phyloP scores from a whole-genome alignment of 129 eudicot species.

The Flaveria trinervia region DNA sequence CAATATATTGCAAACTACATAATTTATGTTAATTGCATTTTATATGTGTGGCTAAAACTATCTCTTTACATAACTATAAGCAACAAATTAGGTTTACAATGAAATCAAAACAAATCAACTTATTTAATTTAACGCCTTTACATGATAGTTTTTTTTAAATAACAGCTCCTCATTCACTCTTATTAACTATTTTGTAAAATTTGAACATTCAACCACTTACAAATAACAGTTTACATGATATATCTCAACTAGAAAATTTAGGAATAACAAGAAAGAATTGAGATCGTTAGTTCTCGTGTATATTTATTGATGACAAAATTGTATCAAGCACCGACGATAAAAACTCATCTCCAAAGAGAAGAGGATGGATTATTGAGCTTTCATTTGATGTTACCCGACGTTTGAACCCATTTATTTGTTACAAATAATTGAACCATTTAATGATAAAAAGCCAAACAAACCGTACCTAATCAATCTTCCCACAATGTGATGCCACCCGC shows the following conservation, averaged over 20 bases:
- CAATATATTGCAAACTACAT: too few relatives aligned
- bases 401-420: neutral
- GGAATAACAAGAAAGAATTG: neutral
- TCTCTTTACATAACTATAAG: neutral
- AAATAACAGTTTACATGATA: neutral
- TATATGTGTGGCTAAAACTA: too few relatives aligned
- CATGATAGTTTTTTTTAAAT: too few relatives aligned
- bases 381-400: neutral
- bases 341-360: neutral
- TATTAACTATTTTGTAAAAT: too few relatives aligned
- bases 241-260: neutral
- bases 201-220: too few relatives aligned
- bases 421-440: constrained; percentile 15
- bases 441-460: constrained; percentile 35
- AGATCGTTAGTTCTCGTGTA: neutral
- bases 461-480: constrained; percentile 41
- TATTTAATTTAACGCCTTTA: too few relatives aligned
- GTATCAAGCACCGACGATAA: neutral
- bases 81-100: neutral
- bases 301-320: neutral
- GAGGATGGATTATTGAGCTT: neutral
- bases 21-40: too few relatives aligned
- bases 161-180: too few relatives aligned
- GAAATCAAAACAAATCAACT: too few relatives aligned
- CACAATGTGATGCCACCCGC: constrained; percentile 29